Conservation (phyloP, 768 basidiomycete genomes). For the Dentipellis fragilis region DNA sequence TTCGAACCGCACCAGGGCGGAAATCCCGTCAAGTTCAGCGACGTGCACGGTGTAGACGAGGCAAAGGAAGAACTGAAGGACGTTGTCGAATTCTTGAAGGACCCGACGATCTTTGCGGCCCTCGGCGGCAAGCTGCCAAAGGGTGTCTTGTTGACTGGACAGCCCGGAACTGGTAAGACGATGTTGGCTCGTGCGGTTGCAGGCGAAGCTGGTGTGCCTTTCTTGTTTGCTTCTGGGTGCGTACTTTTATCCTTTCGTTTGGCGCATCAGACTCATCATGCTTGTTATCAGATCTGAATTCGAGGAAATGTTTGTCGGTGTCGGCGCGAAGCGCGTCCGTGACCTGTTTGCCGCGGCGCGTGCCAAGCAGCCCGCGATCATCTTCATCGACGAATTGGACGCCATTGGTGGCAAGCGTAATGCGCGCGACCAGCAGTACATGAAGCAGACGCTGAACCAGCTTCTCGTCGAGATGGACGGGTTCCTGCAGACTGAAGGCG, state of each 20-base stretch:
- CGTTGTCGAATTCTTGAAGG: slow-evolving; percentile 90
- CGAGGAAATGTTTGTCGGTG: slow-evolving; percentile 96
- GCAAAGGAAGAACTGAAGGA: slow-evolving; percentile 93
- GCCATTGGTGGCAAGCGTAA: slow-evolving; percentile 88
- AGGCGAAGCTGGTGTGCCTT: slow-evolving; percentile 95
- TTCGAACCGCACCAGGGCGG: slow-evolving; percentile 79
- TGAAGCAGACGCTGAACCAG: slow-evolving; percentile 94
- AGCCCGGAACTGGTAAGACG: slow-evolving; percentile 95
- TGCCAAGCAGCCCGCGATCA: slow-evolving; percentile 92
- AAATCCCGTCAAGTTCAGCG: slow-evolving; percentile 72
- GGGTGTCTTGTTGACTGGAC: slow-evolving; percentile 84
- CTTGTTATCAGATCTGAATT: slow-evolving; percentile 63
- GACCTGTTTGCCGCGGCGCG: slow-evolving; percentile 91
- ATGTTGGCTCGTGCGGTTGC: slow-evolving; percentile 96
- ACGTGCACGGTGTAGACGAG: slow-evolving; percentile 97
- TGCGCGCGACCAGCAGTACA: slow-evolving; percentile 75
- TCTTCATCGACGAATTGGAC: slow-evolving; percentile 96
- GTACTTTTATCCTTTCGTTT: background rate
- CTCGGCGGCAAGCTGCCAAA: slow-evolving; percentile 93
- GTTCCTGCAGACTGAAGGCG: slow-evolving; percentile 85
- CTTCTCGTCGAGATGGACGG: slow-evolving; percentile 96
- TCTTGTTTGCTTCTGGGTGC: slow-evolving; percentile 88
- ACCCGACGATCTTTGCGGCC: slow-evolving; percentile 81
- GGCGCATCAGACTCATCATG: background rate
- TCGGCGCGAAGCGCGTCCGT: slow-evolving; percentile 89